Percentiles rank a stretch among this genome's conserved stretches.
phyloP scores from a whole-genome alignment of 2,329 filamentous ascomycete species.

The Chaetomiaceae sp. region DNA sequence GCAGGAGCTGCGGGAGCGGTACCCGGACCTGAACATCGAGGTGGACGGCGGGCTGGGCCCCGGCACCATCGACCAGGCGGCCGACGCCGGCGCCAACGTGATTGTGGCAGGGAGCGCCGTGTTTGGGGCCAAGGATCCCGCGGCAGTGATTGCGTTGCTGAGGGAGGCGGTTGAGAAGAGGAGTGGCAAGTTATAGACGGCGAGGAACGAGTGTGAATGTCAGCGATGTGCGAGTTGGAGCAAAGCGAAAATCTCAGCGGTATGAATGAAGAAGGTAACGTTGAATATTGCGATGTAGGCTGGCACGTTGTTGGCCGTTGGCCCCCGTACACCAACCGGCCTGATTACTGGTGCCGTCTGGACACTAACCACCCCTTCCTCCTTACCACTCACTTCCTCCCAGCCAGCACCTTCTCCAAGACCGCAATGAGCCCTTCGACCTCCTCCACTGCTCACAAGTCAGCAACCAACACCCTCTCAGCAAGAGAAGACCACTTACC shows the following conservation, averaged over 20 bases:
- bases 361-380: too few species aligned
- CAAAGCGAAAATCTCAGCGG: too few species aligned
- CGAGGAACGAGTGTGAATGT: not conserved
- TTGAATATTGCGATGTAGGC: too few species aligned
- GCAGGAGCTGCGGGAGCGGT: conserved; percentile 69
- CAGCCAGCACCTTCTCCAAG: conserved; percentile 43
- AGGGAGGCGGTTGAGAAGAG: conserved; percentile 69
- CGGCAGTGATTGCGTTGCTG: conserved; percentile 77
- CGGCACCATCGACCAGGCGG: conserved; percentile 86
- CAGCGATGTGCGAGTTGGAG: too few species aligned
- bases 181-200: conserved; percentile 33
- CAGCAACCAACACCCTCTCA: not conserved
- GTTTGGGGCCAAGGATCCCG: conserved; percentile 84
- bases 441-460: conserved; percentile 44
- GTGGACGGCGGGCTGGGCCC: conserved; percentile 85
- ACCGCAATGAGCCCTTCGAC: conserved; percentile 45
- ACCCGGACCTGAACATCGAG: conserved; percentile 92
- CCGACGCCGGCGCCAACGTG: conserved; percentile 92
- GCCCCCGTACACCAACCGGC: too few species aligned
- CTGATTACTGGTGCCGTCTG: too few species aligned
- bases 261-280: too few species aligned
- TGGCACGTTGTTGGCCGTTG: too few species aligned
- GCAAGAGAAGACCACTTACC: conserved; percentile 33
- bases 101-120: conserved; percentile 96
- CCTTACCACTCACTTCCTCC: conserved; percentile 15